phyloP scores from a whole-genome alignment of 148 eudicot genomes.

The Rhododendron griersonianum region DNA sequence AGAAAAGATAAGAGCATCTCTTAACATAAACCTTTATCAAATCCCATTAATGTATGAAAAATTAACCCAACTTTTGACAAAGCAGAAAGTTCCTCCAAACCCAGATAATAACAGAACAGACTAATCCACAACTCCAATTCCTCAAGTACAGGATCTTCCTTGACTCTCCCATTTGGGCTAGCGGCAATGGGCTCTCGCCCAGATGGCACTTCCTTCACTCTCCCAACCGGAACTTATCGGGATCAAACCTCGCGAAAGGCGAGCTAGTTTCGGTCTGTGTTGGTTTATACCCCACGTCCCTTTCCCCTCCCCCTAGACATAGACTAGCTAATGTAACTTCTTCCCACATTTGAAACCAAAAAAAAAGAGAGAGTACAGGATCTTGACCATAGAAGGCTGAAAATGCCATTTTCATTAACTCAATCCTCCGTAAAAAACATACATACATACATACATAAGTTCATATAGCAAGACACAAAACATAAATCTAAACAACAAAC shows the following conservation, averaged over 20 bases:
- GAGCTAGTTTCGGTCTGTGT: too few species aligned
- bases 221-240: too few species aligned
- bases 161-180: too few species aligned
- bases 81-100: neutral
- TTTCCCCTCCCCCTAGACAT: too few species aligned
- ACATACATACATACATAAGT: neutral
- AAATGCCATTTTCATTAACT: neutral
- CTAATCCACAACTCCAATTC: neutral
- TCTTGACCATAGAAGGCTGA: neutral
- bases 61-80: neutral
- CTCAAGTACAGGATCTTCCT: neutral
- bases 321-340: too few species aligned
- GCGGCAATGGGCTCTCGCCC: too few species aligned
- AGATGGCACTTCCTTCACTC: too few species aligned
- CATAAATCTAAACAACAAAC: neutral
- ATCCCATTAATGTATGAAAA: neutral
- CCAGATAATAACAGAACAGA: neutral
- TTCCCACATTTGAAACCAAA: too few species aligned
- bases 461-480: neutral
- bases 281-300: too few species aligned
- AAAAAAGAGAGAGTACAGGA: neutral
- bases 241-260: too few species aligned
- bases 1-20: neutral
- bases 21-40: neutral
- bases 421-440: neutral